Evolutionary conservation across 176 grass and related monocot species (phyloP).

Genomic region (Avena atlantica): DNA sequence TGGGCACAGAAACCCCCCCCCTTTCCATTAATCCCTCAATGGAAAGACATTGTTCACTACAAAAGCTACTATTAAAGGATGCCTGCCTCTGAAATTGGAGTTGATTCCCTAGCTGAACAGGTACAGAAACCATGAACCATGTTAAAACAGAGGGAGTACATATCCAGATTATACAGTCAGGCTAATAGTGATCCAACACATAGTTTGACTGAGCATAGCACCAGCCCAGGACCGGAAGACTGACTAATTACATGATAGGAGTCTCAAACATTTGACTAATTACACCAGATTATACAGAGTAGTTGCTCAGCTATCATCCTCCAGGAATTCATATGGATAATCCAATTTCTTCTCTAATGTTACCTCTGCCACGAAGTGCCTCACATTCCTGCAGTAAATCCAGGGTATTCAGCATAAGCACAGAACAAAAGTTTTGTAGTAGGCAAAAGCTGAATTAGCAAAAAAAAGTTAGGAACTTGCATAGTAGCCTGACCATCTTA

Average conservation of each 20-base stretch:
- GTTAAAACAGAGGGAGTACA: not conserved
- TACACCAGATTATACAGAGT: not conserved
- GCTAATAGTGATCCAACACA: not conserved
- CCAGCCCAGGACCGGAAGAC: not conserved
- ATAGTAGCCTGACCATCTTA: conserved; percentile 9
- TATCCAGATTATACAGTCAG: not conserved
- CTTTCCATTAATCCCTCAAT: no score
- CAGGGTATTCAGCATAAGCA: not conserved
- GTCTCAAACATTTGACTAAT: not conserved
- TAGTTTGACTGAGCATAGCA: not conserved
- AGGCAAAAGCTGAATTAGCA: not conserved
- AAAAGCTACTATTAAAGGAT: no score
- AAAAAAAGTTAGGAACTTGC: not conserved
- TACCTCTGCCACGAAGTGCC: not conserved
- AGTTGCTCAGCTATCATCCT: not conserved
- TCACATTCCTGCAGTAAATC: conserved; percentile 32
- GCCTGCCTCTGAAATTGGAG: no score
- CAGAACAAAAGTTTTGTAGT: not conserved
- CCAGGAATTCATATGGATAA: not conserved
- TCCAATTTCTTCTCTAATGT: not conserved
- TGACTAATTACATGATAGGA: not conserved
- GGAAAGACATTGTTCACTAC: no score
- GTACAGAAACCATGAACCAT: not conserved
- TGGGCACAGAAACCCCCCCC: not conserved
- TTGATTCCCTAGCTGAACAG: not conserved